Evolutionary conservation across 75 land plant genomes (phyloP), one percentile per base, ranked within the genome.

Genomic region (Picea sitchensis): DNA sequence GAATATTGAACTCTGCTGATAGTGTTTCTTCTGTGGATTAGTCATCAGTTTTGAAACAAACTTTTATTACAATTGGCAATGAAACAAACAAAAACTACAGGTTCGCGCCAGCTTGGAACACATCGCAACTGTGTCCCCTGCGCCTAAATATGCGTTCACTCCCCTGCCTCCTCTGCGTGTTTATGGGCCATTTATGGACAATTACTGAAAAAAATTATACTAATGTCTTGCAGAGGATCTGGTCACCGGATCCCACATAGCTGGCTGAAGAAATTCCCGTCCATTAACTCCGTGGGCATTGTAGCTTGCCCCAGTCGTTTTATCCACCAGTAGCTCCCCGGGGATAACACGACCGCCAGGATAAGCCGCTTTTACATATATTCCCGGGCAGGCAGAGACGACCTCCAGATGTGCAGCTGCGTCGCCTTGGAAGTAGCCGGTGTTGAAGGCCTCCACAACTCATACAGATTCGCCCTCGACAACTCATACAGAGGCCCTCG

Each of bases 281-380:
- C 85, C 85, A 51, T 83, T 76, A 44, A 30, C 65, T n/a, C 88
- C 88, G 18, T 61, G 14, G 4, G 88, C 85, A 31, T 86, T 86
- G 85, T 86, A 86, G 80, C 85, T 86, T 14, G 71, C 85, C 64
- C 86, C 86, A 2, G 73, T 76, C 56, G 47, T 57, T n/a, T 26
- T 4, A 63, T 86, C 85, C 58, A 61, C 59, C 76, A 81, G 47
- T 26, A 86, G 59, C 30, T 78, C 31, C 32, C 87, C 87, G 14
- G 85, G 68, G 32, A 79, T n/a, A n/a, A 78, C 4, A n/a, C n/a
- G n/a, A n/a, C n/a, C n/a, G n/a, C 87, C 87, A 0, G 87, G 84
- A 59, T 78, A 86, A 3, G 87, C 76, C 58, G 80, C 84, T 38
- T 51, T 80, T 71, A 78, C 87, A 76, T 56, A 86, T 15, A 79